These are phyloP conservation scores for Gelatoporia subvermispora DNA, from an alignment of 768 basidiomycete species.

Conservation along the genomic window DNA sequence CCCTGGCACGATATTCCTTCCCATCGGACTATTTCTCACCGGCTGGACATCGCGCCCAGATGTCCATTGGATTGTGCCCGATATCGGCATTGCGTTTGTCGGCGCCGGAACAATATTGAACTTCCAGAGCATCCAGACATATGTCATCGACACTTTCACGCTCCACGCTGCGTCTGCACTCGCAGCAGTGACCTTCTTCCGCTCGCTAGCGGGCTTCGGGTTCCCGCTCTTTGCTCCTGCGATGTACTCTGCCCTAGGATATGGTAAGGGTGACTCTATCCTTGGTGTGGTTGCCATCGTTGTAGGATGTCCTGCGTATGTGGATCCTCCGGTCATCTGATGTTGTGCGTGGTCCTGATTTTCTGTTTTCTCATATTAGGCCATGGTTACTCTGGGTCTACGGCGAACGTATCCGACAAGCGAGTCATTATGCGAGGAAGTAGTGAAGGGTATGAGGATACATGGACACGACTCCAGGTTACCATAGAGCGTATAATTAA, in stretches of 20 bases:
- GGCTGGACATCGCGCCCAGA: constrained; percentile 63
- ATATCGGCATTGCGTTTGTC: constrained; percentile 55
- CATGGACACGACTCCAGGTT: too few relatives aligned
- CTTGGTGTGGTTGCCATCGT: constrained; percentile 54
- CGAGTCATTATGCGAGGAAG: constrained; percentile 12
- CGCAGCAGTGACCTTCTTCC: constrained; percentile 57
- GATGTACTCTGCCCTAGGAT: constrained; percentile 63
- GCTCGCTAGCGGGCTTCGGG: constrained; percentile 64
- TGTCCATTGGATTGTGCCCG: constrained; percentile 66
- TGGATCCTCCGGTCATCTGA: constrained; percentile 2
- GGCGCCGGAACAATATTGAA: constrained; percentile 54
- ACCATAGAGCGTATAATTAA: too few relatives aligned
- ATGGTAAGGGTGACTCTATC: constrained; percentile 65
- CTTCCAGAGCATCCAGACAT: constrained; percentile 62
- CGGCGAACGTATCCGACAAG: constrained; percentile 41
- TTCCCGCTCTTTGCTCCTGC: constrained; percentile 76
- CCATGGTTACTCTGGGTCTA: constrained; percentile 41
- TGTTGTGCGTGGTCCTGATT: constrained; percentile 33
- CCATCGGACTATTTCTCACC: constrained; percentile 60
- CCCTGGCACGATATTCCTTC: constrained; percentile 53
- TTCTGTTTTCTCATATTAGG: constrained; percentile 24
- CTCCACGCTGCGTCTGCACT: constrained; percentile 68
- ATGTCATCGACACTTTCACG: constrained; percentile 62
- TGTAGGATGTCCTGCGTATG: constrained; percentile 44
- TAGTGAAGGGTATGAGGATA: too few relatives aligned